These are phyloP conservation scores for Apiospora kogelbergensis DNA, from an alignment of 2,329 filamentous ascomycete species.

Conservation along the genomic window DNA sequence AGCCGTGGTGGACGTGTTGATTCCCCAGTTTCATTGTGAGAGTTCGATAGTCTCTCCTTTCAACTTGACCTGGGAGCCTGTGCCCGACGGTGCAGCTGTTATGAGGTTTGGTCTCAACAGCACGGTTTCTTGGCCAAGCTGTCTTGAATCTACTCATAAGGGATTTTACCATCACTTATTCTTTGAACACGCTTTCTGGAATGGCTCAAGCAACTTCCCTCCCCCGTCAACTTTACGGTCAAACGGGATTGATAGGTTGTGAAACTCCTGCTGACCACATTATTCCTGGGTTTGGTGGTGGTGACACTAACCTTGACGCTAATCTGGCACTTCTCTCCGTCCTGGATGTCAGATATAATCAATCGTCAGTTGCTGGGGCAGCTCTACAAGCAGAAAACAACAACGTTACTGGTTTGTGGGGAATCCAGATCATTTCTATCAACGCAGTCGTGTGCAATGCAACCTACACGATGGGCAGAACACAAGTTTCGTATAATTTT, in stretches of 20 bases:
- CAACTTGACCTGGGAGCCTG: not conserved
- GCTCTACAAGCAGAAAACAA: not conserved
- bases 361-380: slow-evolving; percentile 2
- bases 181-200: not conserved
- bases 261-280: not conserved
- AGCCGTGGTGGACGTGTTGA: not conserved
- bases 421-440: slow-evolving; percentile 4
- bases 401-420: not conserved
- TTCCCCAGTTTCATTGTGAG: not conserved
- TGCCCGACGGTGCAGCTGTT: not conserved
- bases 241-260: not conserved
- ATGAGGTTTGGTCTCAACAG: not conserved
- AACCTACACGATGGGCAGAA: slow-evolving; percentile 2
- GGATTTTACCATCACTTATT: not conserved
- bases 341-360: slow-evolving; percentile 10
- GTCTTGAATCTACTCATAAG: not conserved
- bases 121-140: slow-evolving; percentile 4
- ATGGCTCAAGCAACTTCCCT: not conserved
- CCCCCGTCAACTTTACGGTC: not conserved
- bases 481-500: slow-evolving; percentile 5
- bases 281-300: not conserved
- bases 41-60: not conserved
- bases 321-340: not conserved
- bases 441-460: not conserved
- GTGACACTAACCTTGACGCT: not conserved